phyloP scores from a whole-genome alignment of 805 yeast genomes.

The Naumovozyma baii region DNA sequence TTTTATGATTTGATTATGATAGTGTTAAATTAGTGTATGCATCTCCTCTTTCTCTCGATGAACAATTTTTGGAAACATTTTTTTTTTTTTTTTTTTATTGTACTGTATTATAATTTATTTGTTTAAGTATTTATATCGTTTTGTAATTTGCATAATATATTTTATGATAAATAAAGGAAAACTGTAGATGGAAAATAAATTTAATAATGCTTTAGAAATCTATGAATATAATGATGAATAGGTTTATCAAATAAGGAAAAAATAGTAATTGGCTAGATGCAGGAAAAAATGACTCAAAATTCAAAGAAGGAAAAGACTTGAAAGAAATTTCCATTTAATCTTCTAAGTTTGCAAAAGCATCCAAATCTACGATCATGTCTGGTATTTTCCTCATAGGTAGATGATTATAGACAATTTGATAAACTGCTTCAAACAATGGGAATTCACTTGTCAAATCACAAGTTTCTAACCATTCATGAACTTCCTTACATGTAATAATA shows the following conservation, averaged over 20 bases:
- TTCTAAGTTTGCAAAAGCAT: conserved; percentile 8
- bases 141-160: not conserved
- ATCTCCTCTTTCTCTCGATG: not conserved
- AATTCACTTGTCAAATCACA: conserved; percentile 46
- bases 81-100: too few species aligned
- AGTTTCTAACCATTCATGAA: conserved; percentile 60
- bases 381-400: conserved; percentile 70
- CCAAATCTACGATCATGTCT: conserved; percentile 44
- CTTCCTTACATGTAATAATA: conserved; percentile 80
- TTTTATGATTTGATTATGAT: too few species aligned
- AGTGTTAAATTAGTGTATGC: not conserved
- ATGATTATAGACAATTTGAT: conserved; percentile 68
- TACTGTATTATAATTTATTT: too few species aligned
- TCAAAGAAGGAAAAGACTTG: too few species aligned
- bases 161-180: too few species aligned
- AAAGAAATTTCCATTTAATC: too few species aligned
- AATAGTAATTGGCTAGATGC: too few species aligned
- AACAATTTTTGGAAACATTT: not conserved
- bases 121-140: too few species aligned
- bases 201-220: not conserved
- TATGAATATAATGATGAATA: not conserved
- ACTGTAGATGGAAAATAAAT: not conserved
- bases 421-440: conserved; percentile 60
- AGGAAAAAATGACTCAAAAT: too few species aligned
- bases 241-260: too few species aligned